Conservation (phyloP, 306 rosid genomes). For the Aeschynomene evenia region DNA sequence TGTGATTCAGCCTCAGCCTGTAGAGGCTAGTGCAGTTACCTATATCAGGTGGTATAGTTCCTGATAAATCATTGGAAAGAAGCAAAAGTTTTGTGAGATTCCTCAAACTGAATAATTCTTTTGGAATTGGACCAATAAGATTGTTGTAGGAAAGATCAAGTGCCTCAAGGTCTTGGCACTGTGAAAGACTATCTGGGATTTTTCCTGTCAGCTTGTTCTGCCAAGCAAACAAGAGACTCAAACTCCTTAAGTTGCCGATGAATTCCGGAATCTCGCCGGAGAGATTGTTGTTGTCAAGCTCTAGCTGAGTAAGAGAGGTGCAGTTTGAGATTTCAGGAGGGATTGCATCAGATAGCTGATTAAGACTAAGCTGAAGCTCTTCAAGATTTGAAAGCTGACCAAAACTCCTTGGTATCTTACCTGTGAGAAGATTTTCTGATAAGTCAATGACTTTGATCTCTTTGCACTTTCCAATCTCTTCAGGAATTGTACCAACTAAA, state of each 20-base stretch:
- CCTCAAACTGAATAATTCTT: slow-evolving; percentile 51
- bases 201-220: slow-evolving; percentile 74
- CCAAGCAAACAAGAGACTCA: slow-evolving; percentile 80
- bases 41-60: slow-evolving; percentile 80
- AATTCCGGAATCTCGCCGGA: slow-evolving; percentile 71
- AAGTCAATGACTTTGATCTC: slow-evolving; percentile 67
- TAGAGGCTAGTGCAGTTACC: slow-evolving; percentile 75
- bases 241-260: slow-evolving; percentile 71
- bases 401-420: slow-evolving; percentile 71
- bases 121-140: slow-evolving; percentile 70
- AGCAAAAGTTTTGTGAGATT: slow-evolving; percentile 76
- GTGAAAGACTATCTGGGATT: slow-evolving; percentile 71
- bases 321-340: slow-evolving; percentile 81
- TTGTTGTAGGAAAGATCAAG: slow-evolving; percentile 83
- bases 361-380: slow-evolving; percentile 82
- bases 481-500: slow-evolving; percentile 74
- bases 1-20: slow-evolving; percentile 66
- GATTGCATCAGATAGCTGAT: slow-evolving; percentile 66
- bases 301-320: slow-evolving; percentile 59
- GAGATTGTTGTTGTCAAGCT: slow-evolving; percentile 77
- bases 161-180: slow-evolving; percentile 65
- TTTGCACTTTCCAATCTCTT: slow-evolving; percentile 67
- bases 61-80: slow-evolving; percentile 76
- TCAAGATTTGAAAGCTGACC: slow-evolving; percentile 63
- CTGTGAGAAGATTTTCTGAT: slow-evolving; percentile 74